Evolutionary conservation across 352 stramenopile species (phyloP), one percentile per base, ranked within the genome.

Genomic region (Pythium rhizo-oryzae): DNA sequence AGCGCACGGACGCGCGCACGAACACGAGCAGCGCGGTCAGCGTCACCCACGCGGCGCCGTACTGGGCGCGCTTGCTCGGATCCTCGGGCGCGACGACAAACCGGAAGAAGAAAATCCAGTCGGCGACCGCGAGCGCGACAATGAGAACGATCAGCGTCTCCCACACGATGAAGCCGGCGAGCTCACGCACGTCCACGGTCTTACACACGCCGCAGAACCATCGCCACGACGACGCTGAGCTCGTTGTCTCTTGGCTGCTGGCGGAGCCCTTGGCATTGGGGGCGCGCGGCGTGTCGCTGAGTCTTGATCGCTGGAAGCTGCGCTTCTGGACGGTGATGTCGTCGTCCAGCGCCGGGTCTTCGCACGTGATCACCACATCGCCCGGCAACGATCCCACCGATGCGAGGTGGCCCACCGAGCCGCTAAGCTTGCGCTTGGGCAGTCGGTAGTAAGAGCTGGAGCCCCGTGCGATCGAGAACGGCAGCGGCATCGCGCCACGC

Each of bases 31-130:
- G 28, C 39, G 59, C 25, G 37, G 64, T 74, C 25, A 56, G 70
- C 6, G 54, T 56, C 12, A 51, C 70, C 72, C 72, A 79, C 24
- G 71, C 43, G 1, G 43, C 59, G 30, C 56, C 65, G 30, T 62
- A 58, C 25, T 68, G 62, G 19, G 49, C 58, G 5, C 70, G 70
- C 18, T 56, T 35, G 21, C 24, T 46, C 23, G 56, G 33, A 18
- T 76, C 64, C 6, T 67, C 46, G 0, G 72, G 65, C 35, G 72
- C 64, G 30, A 79, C 62, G 7, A 79, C 69, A 28, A 72, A 74
- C 24, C 71, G 70, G 62, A 79, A 74, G 35, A 79, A 69, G 43
- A 69, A 44, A 46, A 76, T 64, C 73, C 73, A 80, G 39, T 69
- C 57, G 7, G 63, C 25, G 53, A 77, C 70, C 4, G 58, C 65